A percentile compares a stretch with the other conserved stretches of the same genome.
Evolutionary conservation across 2,329 filamentous ascomycete genomes (phyloP).

Genomic region (Ophiostoma sp.): DNA sequence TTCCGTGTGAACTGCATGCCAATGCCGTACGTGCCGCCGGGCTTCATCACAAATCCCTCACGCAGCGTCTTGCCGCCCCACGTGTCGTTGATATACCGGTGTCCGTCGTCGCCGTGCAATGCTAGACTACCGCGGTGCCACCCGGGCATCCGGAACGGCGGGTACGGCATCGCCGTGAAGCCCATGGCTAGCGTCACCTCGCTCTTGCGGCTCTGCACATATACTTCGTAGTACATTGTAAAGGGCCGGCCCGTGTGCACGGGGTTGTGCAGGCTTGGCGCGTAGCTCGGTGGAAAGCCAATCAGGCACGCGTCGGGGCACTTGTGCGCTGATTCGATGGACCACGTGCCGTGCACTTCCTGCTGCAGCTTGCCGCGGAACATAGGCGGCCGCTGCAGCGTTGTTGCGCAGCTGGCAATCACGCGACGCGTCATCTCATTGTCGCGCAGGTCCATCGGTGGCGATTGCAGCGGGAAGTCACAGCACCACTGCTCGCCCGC

Average conservation of each 20-base stretch:
- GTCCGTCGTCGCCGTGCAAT: slow-evolving; percentile 76
- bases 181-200: slow-evolving; percentile 59
- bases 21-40: slow-evolving; percentile 62
- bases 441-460: slow-evolving; percentile 39
- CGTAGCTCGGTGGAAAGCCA: slow-evolving; percentile 64
- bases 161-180: slow-evolving; percentile 68
- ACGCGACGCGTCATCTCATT: slow-evolving; percentile 34
- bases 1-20: slow-evolving; percentile 56
- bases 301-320: slow-evolving; percentile 59
- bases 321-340: slow-evolving; percentile 36
- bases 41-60: slow-evolving; percentile 24
- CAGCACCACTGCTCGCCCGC: slow-evolving; percentile 62
- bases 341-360: slow-evolving; percentile 48
- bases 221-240: slow-evolving; percentile 69
- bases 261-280: slow-evolving; percentile 54
- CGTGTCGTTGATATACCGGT: slow-evolving; percentile 67
- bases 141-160: slow-evolving; percentile 69
- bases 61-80: slow-evolving; percentile 65
- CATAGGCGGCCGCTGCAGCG: slow-evolving; percentile 46
- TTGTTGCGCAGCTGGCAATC: slow-evolving; percentile 48
- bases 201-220: slow-evolving; percentile 25
- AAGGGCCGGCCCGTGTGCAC: slow-evolving; percentile 35
- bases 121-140: slow-evolving; percentile 72
- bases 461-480: slow-evolving; percentile 52
- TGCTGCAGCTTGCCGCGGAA: slow-evolving; percentile 45